These are phyloP conservation scores for Achaetomiella virescens DNA, from an alignment of 495 filamentous ascomycete species.

Conservation along the genomic window DNA sequence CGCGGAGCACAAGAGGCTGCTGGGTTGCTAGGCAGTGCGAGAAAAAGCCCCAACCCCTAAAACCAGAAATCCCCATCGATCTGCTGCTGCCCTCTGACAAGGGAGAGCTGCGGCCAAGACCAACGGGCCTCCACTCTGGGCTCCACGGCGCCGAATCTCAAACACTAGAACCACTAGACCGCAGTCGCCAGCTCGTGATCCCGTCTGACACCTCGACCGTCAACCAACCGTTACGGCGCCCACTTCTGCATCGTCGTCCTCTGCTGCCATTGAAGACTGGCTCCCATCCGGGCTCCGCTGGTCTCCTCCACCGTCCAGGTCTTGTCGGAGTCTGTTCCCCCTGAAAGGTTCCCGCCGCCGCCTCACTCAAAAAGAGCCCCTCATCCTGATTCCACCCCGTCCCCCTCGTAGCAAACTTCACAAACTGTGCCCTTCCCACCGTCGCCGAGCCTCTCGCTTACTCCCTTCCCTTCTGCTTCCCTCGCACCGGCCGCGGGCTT, in stretches of 20 bases:
- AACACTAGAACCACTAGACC: constrained; percentile 31
- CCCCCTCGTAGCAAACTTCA: constrained; percentile 1
- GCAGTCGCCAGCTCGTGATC: constrained; percentile 7
- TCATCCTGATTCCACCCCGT: constrained; percentile 15
- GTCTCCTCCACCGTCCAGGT: constrained; percentile 4
- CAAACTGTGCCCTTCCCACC: neutral
- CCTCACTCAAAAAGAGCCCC: constrained; percentile 21
- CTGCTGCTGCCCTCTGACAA: neutral
- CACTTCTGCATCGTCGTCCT: constrained; percentile 25
- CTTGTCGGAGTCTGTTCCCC: neutral
- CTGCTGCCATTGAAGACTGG: constrained; percentile 3
- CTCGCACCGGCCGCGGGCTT: neutral
- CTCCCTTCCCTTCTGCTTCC: neutral
- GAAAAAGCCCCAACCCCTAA: neutral
- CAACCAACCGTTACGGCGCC: too few relatives aligned
- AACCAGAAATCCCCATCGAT: neutral
- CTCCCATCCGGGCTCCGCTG: constrained; percentile 15
- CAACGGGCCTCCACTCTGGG: constrained; percentile 22
- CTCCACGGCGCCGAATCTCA: constrained; percentile 30
- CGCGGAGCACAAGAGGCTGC: constrained; percentile 9
- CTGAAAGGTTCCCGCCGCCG: constrained; percentile 19
- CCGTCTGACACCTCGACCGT: too few relatives aligned
- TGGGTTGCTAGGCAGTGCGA: constrained; percentile 1
- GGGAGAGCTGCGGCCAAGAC: constrained; percentile 17
- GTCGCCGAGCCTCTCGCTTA: neutral